Conservation (phyloP, 306 rosid species). For the Dicorynia guianensis region DNA sequence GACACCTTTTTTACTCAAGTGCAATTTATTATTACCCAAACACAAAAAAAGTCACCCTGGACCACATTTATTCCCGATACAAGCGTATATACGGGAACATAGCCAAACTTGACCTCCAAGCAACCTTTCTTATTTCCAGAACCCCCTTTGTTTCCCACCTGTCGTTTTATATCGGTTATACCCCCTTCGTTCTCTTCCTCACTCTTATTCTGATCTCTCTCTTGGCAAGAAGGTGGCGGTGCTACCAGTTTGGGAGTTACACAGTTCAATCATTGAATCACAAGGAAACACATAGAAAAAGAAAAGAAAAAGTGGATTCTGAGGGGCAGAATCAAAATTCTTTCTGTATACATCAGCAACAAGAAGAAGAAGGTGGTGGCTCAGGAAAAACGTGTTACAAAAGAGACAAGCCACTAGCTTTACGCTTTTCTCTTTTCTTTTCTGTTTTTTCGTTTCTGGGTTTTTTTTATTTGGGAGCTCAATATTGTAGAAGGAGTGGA, state of each 20-base stretch:
- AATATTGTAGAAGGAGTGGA: conserved; percentile 46
- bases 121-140: conserved; percentile 56
- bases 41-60: background rate
- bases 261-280: conserved; percentile 30
- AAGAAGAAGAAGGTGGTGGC: conserved; percentile 37
- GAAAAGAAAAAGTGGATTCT: conserved; percentile 20
- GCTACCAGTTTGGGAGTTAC: conserved; percentile 16
- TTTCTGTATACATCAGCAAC: conserved; percentile 5
- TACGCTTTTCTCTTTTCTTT: conserved; percentile 34
- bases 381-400: conserved; percentile 49
- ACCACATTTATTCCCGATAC: conserved; percentile 41
- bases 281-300: conserved; percentile 20
- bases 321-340: conserved; percentile 35
- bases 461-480: background rate
- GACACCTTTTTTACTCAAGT: conserved; percentile 18
- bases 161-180: conserved; percentile 32
- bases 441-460: background rate
- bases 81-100: conserved; percentile 52
- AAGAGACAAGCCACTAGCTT: conserved; percentile 43
- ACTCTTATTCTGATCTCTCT: conserved; percentile 34
- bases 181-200: conserved; percentile 18
- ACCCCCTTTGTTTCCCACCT: conserved; percentile 17
- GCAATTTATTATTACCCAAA: background rate
- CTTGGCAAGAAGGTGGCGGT: conserved; percentile 20
- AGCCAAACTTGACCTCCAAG: conserved; percentile 71